Conservation (phyloP, 768 basidiomycete genomes). For the Daedaleopsis sinensis region DNA sequence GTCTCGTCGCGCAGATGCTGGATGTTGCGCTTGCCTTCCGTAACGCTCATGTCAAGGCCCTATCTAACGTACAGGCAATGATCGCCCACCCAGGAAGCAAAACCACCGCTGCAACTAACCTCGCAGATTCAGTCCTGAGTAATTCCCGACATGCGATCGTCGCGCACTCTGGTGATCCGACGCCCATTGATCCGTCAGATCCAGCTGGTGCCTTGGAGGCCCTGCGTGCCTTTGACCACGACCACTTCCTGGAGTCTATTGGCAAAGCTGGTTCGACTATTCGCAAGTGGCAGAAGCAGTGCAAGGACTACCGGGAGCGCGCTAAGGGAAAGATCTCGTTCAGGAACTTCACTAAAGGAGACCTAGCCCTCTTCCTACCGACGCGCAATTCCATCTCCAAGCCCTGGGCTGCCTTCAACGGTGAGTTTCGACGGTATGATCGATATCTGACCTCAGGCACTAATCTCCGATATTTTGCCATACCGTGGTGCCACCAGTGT, state of each 20-base stretch:
- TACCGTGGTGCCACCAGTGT: constrained; percentile 54
- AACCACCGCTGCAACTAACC: constrained; percentile 38
- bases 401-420: constrained; percentile 99
- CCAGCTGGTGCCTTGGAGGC: constrained; percentile 68
- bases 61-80: constrained; percentile 63
- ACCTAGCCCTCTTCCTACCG: constrained; percentile 93
- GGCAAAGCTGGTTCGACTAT: constrained; percentile 83
- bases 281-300: constrained; percentile 97
- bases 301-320: constrained; percentile 93
- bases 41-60: constrained; percentile 73
- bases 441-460: constrained; percentile 13
- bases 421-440: constrained; percentile 45
- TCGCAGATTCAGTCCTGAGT: constrained; percentile 55
- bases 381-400: constrained; percentile 92
- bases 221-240: constrained; percentile 78
- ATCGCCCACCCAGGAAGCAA: constrained; percentile 47
- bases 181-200: constrained; percentile 79
- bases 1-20: constrained; percentile 80
- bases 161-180: constrained; percentile 58
- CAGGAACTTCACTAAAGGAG: constrained; percentile 92
- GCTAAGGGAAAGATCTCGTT: constrained; percentile 97
- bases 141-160: constrained; percentile 54
- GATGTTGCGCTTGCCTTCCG: constrained; percentile 81
- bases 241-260: constrained; percentile 82
- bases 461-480: constrained; percentile 38